phyloP scores from a whole-genome alignment of 208 protist genomes.

The Trypanosoma caninum region DNA sequence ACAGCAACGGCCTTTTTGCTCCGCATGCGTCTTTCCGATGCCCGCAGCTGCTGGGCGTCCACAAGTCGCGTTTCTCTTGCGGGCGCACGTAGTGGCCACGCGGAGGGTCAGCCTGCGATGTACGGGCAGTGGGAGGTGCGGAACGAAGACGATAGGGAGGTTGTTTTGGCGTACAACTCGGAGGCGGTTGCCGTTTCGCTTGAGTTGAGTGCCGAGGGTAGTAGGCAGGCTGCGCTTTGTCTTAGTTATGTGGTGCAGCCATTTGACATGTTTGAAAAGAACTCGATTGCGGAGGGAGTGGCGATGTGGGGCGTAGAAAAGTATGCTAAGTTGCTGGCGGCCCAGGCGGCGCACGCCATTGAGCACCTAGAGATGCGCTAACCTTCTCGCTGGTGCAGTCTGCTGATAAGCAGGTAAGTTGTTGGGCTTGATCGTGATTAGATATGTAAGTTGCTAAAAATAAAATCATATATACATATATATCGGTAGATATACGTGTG shows the following conservation, averaged over 20 bases:
- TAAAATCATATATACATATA: too few species aligned
- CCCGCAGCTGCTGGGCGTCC: background rate
- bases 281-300: conserved; percentile 2
- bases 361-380: background rate
- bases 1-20: conserved; percentile 7
- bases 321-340: conserved; percentile 22
- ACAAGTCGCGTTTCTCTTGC: background rate
- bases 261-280: conserved; percentile 8
- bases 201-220: background rate
- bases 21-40: conserved; percentile 17
- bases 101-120: background rate
- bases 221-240: conserved; percentile 2
- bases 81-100: background rate
- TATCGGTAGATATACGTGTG: too few species aligned
- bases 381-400: background rate
- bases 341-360: conserved; percentile 6
- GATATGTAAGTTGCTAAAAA: too few species aligned
- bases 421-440: too few species aligned
- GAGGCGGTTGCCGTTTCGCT: conserved; percentile 18
- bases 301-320: conserved; percentile 20
- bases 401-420: too few species aligned
- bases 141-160: background rate
- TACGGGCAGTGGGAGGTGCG: conserved; percentile 8
- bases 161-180: background rate
- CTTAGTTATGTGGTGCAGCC: conserved; percentile 11